Conservation (phyloP, 2,329 filamentous ascomycete genomes). For the Cryphonectria nitschkei region DNA sequence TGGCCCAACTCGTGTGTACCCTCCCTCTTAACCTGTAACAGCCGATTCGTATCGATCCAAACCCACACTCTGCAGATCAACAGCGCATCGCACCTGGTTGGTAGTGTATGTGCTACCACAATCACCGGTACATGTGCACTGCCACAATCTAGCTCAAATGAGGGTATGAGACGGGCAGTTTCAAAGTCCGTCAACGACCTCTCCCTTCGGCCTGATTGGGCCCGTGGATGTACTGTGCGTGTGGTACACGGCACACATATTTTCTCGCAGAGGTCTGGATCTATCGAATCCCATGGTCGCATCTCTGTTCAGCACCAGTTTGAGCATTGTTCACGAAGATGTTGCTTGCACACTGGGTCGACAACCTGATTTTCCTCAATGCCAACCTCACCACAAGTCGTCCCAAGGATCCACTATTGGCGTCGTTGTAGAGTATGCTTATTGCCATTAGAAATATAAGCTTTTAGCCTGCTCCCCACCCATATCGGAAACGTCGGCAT, state of each 20-base stretch:
- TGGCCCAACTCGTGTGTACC: neutral
- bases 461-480: conserved; percentile 9
- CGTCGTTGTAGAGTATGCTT: conserved; percentile 14
- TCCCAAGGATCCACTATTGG: neutral
- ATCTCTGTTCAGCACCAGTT: neutral
- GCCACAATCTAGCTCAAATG: conserved; percentile 18
- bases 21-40: conserved; percentile 1
- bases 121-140: conserved; percentile 13
- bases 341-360: neutral
- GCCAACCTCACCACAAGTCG: neutral
- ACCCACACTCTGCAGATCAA: neutral
- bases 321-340: neutral
- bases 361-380: neutral
- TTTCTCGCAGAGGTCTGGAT: too few relatives aligned
- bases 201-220: conserved; percentile 7
- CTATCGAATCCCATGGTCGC: neutral
- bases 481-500: neutral
- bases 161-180: conserved; percentile 15
- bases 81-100: neutral
- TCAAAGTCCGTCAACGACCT: conserved; percentile 19
- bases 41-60: neutral
- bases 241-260: neutral
- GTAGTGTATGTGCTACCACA: neutral
- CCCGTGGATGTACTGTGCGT: neutral
- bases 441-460: conserved; percentile 21